Percentiles rank a stretch among this genome's conserved stretches.
These are phyloP conservation scores for Candida fluviatilis DNA, from an alignment of 805 yeast species.

Conservation along the genomic window DNA sequence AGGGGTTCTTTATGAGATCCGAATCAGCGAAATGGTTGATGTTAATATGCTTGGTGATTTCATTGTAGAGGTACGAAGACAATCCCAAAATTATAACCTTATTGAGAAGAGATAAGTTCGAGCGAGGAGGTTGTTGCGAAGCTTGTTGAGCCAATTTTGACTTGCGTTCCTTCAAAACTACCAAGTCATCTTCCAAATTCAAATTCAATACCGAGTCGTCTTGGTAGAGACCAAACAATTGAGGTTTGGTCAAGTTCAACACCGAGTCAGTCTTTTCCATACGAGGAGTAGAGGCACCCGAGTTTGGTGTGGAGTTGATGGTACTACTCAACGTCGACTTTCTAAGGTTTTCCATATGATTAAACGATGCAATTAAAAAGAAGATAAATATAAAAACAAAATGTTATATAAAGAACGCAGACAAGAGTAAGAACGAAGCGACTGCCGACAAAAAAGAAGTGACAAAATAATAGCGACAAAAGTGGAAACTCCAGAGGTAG, in stretches of 20 bases:
- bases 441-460: too few species aligned
- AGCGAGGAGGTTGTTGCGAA: background rate
- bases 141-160: background rate
- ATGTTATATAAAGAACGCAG: too few species aligned
- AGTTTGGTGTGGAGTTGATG: slow-evolving; percentile 1
- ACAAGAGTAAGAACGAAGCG: too few species aligned
- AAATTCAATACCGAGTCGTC: slow-evolving; percentile 37
- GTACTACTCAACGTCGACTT: background rate
- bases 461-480: too few species aligned
- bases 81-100: slow-evolving; percentile 28
- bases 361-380: background rate
- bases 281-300: slow-evolving; percentile 19
- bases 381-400: too few species aligned
- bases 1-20: slow-evolving; percentile 39
- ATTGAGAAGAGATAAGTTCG: slow-evolving; percentile 2
- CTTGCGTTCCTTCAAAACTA: background rate
- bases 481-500: too few species aligned
- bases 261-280: slow-evolving; percentile 39
- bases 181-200: slow-evolving; percentile 9
- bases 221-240: slow-evolving; percentile 48
- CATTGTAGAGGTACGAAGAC: slow-evolving; percentile 53
- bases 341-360: background rate
- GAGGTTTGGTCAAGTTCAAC: slow-evolving; percentile 46
- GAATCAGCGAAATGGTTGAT: slow-evolving; percentile 44
- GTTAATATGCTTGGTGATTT: slow-evolving; percentile 48